Conservation (phyloP, 2,329 filamentous ascomycete genomes). For the Fusarium pseudoanthophilum region DNA sequence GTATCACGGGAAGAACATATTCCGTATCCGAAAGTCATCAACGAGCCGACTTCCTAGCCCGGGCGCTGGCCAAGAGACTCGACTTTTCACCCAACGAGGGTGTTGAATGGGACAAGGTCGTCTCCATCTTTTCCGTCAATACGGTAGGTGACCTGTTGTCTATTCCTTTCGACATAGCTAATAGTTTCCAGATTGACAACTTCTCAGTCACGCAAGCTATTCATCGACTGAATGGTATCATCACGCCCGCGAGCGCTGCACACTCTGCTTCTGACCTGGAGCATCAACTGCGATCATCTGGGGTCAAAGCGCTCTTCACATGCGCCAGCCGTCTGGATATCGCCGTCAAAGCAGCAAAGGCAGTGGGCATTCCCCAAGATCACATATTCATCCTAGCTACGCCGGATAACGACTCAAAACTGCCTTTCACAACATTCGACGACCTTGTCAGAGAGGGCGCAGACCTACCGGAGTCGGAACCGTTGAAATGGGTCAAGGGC, state of each 20-base stretch:
- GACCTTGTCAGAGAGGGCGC: not conserved
- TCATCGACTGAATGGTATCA: not conserved
- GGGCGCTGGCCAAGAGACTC: slow-evolving; percentile 74
- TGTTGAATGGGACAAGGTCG: slow-evolving; percentile 82
- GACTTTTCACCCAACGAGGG: slow-evolving; percentile 75
- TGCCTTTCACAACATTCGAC: not conserved
- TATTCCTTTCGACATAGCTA: too few species aligned
- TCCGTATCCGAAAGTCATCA: not conserved
- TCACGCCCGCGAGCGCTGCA: not conserved
- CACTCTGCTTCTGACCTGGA: not conserved
- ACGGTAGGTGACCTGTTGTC: slow-evolving; percentile 51
- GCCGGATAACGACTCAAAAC: not conserved
- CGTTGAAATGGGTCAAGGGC: not conserved
- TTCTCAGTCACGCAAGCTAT: not conserved
- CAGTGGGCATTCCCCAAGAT: not conserved
- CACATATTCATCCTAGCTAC: not conserved
- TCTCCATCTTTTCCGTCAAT: slow-evolving; percentile 80
- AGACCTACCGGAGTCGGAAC: rapidly evolving
- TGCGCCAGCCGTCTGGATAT: not conserved
- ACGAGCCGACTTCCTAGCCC: slow-evolving; percentile 68
- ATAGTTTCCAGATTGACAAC: not conserved
- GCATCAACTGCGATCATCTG: not conserved
- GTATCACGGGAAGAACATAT: not conserved
- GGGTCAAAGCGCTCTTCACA: not conserved
- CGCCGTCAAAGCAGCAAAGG: not conserved